Conservation (phyloP, 495 filamentous ascomycete species). For the Clavariopsis aquatica region DNA sequence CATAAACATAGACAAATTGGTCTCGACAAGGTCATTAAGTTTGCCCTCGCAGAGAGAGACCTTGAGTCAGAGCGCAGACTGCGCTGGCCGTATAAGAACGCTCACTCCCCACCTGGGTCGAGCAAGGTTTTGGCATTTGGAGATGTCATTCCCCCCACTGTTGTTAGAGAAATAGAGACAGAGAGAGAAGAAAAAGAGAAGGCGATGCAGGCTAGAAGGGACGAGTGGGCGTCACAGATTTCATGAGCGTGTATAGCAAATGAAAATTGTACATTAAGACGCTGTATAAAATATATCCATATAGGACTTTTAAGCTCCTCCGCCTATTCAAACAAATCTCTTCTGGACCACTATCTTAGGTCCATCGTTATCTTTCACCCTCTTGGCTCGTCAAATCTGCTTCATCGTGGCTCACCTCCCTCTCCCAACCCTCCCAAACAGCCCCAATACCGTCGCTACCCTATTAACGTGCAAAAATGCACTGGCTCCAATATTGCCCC, state of each 20-base stretch:
- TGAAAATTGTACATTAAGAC: no score
- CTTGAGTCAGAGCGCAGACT: neutral
- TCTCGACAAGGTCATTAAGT: slow-evolving; percentile 7
- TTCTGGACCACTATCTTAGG: no score
- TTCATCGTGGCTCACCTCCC: slow-evolving; percentile 8
- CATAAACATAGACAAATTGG: slow-evolving; percentile 2
- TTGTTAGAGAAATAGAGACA: neutral
- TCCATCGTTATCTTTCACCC: neutral
- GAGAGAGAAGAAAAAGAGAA: neutral
- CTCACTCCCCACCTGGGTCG: neutral
- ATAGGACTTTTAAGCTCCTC: no score
- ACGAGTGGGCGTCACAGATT: neutral
- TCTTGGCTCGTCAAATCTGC: neutral
- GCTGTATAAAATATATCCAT: no score
- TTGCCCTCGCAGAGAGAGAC: slow-evolving; percentile 2
- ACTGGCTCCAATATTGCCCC: slow-evolving; percentile 30
- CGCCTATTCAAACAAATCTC: no score
- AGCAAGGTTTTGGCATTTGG: neutral
- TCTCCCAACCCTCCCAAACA: slow-evolving; percentile 30
- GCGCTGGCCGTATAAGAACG: neutral
- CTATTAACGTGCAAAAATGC: slow-evolving; percentile 34
- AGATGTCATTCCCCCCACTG: neutral
- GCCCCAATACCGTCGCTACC: slow-evolving; percentile 16
- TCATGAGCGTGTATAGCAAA: neutral
- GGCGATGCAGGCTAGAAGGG: neutral